A percentile compares a stretch with the other conserved stretches of the same genome.
phyloP scores from a whole-genome alignment of 768 basidiomycete genomes.

The Amanita polypyramis region DNA sequence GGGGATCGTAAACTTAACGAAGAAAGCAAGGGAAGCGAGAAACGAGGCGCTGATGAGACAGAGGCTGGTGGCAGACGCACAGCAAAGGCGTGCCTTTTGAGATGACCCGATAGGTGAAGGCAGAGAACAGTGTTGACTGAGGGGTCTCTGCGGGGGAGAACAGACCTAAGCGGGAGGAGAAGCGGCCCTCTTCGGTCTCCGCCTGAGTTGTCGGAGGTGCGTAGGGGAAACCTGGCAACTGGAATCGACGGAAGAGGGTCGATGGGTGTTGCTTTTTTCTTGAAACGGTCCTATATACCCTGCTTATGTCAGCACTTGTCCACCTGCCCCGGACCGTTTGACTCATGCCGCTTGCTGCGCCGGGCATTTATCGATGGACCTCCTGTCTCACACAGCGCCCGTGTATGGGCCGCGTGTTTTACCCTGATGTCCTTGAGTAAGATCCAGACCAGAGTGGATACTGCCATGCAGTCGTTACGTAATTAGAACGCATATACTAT shows the following conservation, averaged over 20 bases:
- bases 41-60: slow-evolving; percentile 16
- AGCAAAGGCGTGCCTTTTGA: slow-evolving; percentile 91
- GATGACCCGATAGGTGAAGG: slow-evolving; percentile 20
- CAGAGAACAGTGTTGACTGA: slow-evolving; percentile 20
- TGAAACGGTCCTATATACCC: slow-evolving; percentile 16
- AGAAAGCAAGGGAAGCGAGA: slow-evolving; percentile 26
- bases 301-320: slow-evolving; percentile 19
- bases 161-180: slow-evolving; percentile 11
- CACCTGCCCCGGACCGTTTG: not conserved
- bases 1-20: slow-evolving; percentile 50
- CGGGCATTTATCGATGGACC: not conserved
- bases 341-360: not conserved
- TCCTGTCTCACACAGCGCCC: slow-evolving; percentile 5
- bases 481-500: slow-evolving; percentile 3
- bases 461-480: not conserved
- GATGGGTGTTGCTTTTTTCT: slow-evolving; percentile 26
- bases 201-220: slow-evolving; percentile 26
- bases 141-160: slow-evolving; percentile 19
- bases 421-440: no score
- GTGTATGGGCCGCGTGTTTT: not conserved
- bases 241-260: slow-evolving; percentile 40
- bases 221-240: slow-evolving; percentile 31
- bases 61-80: slow-evolving; percentile 64
- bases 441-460: not conserved
- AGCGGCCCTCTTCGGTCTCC: slow-evolving; percentile 34